Conservation (phyloP, 2,329 filamentous ascomycete species). For the Neurospora sp. region DNA sequence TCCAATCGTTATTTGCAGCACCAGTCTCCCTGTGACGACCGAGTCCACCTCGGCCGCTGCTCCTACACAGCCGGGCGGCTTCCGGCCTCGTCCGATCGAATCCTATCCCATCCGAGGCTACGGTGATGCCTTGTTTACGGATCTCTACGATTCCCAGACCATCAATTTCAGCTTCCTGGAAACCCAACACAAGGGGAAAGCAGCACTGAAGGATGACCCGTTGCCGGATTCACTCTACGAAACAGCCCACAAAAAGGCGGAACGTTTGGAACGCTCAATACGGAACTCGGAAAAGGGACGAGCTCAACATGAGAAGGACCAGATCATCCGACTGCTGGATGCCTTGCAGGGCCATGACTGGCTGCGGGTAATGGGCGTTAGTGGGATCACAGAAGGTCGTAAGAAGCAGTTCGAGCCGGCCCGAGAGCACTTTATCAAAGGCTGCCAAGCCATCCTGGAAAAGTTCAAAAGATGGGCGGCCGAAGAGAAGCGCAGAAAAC, state of each 20-base stretch:
- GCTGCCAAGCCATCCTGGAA: slow-evolving; percentile 70
- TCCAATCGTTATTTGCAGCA: slow-evolving; percentile 60
- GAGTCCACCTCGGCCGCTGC: slow-evolving; percentile 19
- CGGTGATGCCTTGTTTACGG: slow-evolving; percentile 44
- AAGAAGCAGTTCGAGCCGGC: slow-evolving; percentile 83
- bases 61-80: slow-evolving; percentile 10
- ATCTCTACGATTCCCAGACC: slow-evolving; percentile 46
- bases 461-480: slow-evolving; percentile 86
- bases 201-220: slow-evolving; percentile 35
- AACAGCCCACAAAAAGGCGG: slow-evolving; percentile 46
- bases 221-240: slow-evolving; percentile 47
- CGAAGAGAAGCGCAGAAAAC: slow-evolving; percentile 76
- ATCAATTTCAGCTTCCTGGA: slow-evolving; percentile 42
- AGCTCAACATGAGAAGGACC: slow-evolving; percentile 57
- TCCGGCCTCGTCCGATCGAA: slow-evolving; percentile 11
- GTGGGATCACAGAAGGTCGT: slow-evolving; percentile 71
- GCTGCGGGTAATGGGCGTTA: slow-evolving; percentile 86
- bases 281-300: slow-evolving; percentile 55
- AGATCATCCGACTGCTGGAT: slow-evolving; percentile 59
- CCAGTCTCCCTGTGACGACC: slow-evolving; percentile 23
- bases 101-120: slow-evolving; percentile 40
- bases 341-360: slow-evolving; percentile 86
- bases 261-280: slow-evolving; percentile 51
- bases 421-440: slow-evolving; percentile 72
- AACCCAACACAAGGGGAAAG: slow-evolving; percentile 32